Percentiles rank a stretch among this genome's conserved stretches.
phyloP scores from a whole-genome alignment of 306 rosid genomes.

The Cyamopsis tetragonoloba region DNA sequence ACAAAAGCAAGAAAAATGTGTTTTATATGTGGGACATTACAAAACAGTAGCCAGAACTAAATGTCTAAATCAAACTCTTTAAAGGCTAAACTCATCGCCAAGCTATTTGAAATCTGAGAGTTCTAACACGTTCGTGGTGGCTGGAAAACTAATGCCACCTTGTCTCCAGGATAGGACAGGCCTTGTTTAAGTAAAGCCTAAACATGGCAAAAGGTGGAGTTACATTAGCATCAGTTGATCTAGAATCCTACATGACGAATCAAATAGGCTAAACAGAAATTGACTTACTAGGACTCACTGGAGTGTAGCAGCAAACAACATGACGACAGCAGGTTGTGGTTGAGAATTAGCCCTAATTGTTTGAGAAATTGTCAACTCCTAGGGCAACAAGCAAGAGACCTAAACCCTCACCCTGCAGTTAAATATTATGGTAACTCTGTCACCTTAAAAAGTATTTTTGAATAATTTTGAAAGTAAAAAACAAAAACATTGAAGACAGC shows the following conservation, averaged over 20 bases:
- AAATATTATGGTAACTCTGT: conserved; percentile 59
- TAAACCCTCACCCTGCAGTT: conserved; percentile 94
- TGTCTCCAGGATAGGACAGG: conserved; percentile 26
- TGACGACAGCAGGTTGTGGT: conserved; percentile 69
- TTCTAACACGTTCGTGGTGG: background rate
- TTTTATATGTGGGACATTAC: background rate
- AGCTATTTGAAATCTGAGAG: background rate
- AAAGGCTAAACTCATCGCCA: background rate
- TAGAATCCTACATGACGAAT: conserved; percentile 54
- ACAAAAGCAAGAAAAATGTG: background rate
- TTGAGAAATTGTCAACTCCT: conserved; percentile 80
- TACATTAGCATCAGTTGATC: conserved; percentile 39
- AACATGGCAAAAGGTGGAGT: conserved; percentile 42
- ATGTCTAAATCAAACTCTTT: background rate
- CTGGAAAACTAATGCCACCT: conserved; percentile 40
- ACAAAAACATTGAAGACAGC: conserved; percentile 34
- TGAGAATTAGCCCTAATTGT: conserved; percentile 70
- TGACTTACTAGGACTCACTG: conserved; percentile 63
- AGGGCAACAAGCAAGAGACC: conserved; percentile 82
- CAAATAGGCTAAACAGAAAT: conserved; percentile 47
- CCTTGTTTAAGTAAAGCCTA: conserved; percentile 32
- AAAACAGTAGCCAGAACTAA: conserved; percentile 8
- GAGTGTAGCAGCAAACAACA: conserved; percentile 59
- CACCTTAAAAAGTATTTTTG: conserved; percentile 42
- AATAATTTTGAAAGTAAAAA: conserved; percentile 35